phyloP scores from a whole-genome alignment of 345 rosid species.

The Acer saccharum region DNA sequence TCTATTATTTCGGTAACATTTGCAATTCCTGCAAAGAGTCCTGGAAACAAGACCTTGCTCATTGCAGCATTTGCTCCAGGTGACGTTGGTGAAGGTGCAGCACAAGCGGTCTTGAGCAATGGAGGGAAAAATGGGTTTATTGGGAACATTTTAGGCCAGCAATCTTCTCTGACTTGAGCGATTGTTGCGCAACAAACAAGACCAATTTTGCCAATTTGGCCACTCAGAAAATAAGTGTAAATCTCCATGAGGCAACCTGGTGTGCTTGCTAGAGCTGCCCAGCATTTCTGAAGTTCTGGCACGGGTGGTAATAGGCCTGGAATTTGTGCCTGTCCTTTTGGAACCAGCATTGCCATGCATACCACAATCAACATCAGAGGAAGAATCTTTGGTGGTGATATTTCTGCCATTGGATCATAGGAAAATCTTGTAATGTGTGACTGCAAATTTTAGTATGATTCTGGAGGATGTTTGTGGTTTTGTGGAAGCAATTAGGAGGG shows the following conservation, averaged over 20 bases:
- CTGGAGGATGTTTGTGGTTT: background rate
- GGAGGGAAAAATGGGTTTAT: conserved; percentile 1
- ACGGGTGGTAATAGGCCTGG: background rate
- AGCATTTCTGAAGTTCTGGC: background rate
- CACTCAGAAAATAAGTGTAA: background rate
- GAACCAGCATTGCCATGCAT: conserved; percentile 1
- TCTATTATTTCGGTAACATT: background rate
- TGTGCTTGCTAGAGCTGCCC: conserved; percentile 1
- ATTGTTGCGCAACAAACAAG: conserved; percentile 14
- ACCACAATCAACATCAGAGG: background rate
- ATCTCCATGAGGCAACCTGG: conserved; percentile 2
- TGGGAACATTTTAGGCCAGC: conserved; percentile 18
- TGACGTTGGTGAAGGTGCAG: background rate
- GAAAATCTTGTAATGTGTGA: no score
- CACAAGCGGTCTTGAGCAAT: conserved; percentile 3
- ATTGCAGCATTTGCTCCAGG: background rate
- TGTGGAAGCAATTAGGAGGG: background rate
- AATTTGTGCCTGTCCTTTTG: background rate
- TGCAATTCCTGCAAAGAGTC: background rate
- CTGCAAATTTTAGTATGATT: no score
- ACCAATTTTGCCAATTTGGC: conserved; percentile 13
- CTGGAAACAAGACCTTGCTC: background rate
- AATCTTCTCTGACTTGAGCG: background rate
- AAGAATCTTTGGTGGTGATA: background rate
- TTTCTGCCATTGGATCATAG: background rate